Conservation (phyloP, 2,329 filamentous ascomycete species). For the Colletotrichum plurivorum region DNA sequence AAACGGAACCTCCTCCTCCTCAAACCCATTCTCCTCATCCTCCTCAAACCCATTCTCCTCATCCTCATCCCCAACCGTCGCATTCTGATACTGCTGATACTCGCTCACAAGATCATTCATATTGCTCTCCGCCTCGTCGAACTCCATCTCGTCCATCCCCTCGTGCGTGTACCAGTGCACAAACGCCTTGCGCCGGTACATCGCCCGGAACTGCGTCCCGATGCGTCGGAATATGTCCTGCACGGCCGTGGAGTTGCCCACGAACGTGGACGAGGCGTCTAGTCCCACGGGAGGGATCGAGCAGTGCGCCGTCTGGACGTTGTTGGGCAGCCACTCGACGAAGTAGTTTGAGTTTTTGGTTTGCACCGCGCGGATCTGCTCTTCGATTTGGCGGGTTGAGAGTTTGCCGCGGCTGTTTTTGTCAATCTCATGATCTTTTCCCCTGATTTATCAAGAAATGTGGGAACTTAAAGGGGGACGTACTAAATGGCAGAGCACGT, state of each 20-base stretch:
- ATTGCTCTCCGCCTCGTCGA: conserved; percentile 99
- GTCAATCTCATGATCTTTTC: background rate
- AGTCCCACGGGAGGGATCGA: conserved; percentile 97
- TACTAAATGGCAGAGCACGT: conserved; percentile 99
- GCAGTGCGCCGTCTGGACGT: conserved; percentile 99
- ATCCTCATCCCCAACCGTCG: conserved; percentile 94
- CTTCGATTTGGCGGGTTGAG: conserved; percentile 99
- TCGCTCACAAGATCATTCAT: conserved; percentile 99
- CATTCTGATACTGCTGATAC: conserved; percentile 99
- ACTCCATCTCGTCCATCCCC: conserved; percentile 99
- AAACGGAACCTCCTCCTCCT: conserved; percentile 86
- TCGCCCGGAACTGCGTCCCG: conserved; percentile 98
- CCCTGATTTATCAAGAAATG: too few relatives aligned
- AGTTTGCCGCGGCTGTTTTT: conserved; percentile 88
- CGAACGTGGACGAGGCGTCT: conserved; percentile 99
- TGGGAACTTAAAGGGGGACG: too few relatives aligned
- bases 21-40: conserved; percentile 80
- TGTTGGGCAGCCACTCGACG: conserved; percentile 99
- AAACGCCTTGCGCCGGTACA: conserved; percentile 99
- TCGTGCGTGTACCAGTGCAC: conserved; percentile 99
- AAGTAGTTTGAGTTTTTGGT: conserved; percentile 99
- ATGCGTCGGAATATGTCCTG: conserved; percentile 99
- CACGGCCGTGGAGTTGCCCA: conserved; percentile 99
- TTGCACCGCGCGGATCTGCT: conserved; percentile 99
- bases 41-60: conserved; percentile 79